phyloP scores from a whole-genome alignment of 345 rosid genomes.

The Populus tremula region DNA sequence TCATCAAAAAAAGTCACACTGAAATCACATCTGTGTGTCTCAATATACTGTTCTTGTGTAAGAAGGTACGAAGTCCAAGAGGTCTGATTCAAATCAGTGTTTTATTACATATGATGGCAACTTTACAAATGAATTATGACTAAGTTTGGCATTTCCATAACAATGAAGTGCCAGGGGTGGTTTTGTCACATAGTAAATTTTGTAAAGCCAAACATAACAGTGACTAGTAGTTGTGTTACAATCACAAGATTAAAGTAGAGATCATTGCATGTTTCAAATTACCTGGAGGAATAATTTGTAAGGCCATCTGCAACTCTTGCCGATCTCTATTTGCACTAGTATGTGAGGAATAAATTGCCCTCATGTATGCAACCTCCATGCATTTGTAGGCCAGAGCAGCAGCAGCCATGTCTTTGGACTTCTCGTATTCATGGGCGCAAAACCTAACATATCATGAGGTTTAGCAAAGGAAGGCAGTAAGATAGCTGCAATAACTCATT shows the following conservation, averaged over 20 bases:
- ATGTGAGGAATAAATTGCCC: constrained; percentile 71
- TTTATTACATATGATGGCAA: neutral
- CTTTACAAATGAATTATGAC: neutral
- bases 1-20: neutral
- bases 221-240: neutral
- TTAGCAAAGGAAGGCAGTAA: neutral
- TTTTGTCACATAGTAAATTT: neutral
- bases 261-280: constrained; percentile 15
- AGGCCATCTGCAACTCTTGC: constrained; percentile 60
- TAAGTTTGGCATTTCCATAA: neutral
- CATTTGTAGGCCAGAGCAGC: constrained; percentile 98
- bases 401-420: constrained; percentile 78
- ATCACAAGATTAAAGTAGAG: neutral
- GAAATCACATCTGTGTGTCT: neutral
- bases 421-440: constrained; percentile 95
- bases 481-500: neutral
- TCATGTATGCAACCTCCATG: constrained; percentile 93
- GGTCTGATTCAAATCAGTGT: neutral
- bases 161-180: neutral
- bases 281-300: constrained; percentile 84
- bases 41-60: neutral
- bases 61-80: neutral
- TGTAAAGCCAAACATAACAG: neutral
- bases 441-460: constrained; percentile 46
- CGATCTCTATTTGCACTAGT: constrained; percentile 60